Evolutionary conservation across 1,284 basidiomycete species (phyloP).

Genomic region (Heliocybe sulcata): DNA sequence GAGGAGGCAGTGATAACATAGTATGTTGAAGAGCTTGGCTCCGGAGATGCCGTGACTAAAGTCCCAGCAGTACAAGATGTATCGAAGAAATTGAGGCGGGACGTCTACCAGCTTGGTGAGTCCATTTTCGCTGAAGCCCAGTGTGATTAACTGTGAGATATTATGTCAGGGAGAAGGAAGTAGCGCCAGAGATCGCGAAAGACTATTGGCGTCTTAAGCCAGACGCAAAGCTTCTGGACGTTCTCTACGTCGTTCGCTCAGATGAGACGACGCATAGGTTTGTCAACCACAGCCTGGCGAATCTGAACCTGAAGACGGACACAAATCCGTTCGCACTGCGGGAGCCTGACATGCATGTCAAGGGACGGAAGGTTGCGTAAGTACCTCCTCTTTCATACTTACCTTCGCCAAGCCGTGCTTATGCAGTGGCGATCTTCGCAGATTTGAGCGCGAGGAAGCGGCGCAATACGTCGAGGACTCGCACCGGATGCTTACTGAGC

Average conservation of each 20-base stretch:
- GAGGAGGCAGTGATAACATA: conserved; percentile 91
- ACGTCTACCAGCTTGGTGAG: conserved; percentile 78
- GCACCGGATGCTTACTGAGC: conserved; percentile 33
- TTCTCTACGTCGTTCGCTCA: conserved; percentile 85
- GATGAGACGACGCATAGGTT: conserved; percentile 93
- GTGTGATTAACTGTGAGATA: not conserved
- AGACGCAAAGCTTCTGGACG: conserved; percentile 78
- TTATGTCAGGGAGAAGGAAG: conserved; percentile 38
- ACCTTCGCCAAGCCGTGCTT: too few relatives aligned
- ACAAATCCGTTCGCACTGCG: conserved; percentile 88
- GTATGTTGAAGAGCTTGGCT: conserved; percentile 13
- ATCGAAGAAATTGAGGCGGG: conserved; percentile 85
- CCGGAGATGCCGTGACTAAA: not conserved
- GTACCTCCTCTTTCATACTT: conserved; percentile 21
- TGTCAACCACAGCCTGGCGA: conserved; percentile 89
- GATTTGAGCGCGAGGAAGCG: conserved; percentile 73
- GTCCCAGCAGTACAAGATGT: conserved; percentile 57
- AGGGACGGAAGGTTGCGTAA: conserved; percentile 71
- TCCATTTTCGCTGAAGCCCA: conserved; percentile 9
- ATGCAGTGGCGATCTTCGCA: conserved; percentile 17
- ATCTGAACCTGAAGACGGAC: conserved; percentile 69
- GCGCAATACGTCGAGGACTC: conserved; percentile 58
- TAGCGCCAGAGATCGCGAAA: conserved; percentile 86
- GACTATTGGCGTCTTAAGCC: conserved; percentile 86
- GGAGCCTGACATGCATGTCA: conserved; percentile 81